Conservation (phyloP, 371 early-diverging fungal genomes). For the Mucor lusitanicus region DNA sequence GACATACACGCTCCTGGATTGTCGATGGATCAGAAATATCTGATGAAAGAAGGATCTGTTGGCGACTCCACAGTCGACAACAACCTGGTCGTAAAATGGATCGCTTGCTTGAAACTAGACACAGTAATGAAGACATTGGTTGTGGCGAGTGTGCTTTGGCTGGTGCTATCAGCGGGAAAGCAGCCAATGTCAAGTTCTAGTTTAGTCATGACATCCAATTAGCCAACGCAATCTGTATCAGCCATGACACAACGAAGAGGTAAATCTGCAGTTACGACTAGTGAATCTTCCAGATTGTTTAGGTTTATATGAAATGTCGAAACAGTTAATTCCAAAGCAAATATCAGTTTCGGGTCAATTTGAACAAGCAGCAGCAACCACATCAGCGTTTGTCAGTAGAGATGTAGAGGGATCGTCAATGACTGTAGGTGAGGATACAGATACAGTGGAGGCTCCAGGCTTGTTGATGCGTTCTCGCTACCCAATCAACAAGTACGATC, state of each 20-base stretch:
- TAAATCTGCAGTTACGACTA: background rate
- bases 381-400: background rate
- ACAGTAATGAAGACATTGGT: background rate
- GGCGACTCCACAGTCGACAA: background rate
- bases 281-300: background rate
- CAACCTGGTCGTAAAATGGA: background rate
- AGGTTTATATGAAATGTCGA: background rate
- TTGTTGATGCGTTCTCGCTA: background rate
- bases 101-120: background rate
- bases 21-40: background rate
- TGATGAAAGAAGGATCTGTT: background rate
- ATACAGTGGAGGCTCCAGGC: background rate
- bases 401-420: background rate
- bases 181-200: background rate
- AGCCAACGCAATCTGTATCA: background rate
- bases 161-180: background rate
- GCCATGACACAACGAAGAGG: background rate
- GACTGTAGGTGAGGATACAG: background rate
- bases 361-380: background rate
- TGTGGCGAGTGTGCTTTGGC: background rate
- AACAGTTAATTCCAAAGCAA: background rate
- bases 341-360: background rate
- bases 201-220: background rate
- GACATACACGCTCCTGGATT: background rate
- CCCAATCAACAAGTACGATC: background rate